Evolutionary conservation across 495 filamentous ascomycete species (phyloP), one percentile per base, ranked within the genome.

Genomic region (Cryomyces minteri): DNA sequence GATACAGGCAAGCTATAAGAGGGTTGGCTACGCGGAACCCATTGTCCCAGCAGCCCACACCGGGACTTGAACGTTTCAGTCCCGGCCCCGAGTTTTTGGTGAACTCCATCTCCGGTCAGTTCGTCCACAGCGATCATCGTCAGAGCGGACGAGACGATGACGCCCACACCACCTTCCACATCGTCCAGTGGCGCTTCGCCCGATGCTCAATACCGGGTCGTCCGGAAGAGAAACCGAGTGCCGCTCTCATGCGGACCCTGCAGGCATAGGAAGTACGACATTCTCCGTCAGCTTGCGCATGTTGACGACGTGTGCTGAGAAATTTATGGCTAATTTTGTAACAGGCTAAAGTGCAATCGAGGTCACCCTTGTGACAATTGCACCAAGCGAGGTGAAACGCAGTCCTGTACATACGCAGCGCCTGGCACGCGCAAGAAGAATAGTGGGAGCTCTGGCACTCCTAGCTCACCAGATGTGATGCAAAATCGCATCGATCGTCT

Each of bases 401-500:
- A 71, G 43, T 83, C 83, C 34, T 99, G 90, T 64, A 82, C 81
- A 48, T 99, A 96, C 69, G 90, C 90, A 32, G 73, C 84, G 48
- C 74, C 80, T 18, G 72, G 73, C 38, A 72, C 67, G 39, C 80
- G 88, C 51, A 85, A 82, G 59, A 92, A 84, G 71, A 77, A 72
- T 55, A 77, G 78, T 55, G 62, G 72, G 45, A 73, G 74, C 47
- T 63, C 69, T 45, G 61, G 64, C 51, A 65, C 74, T 56, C 64
- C 68, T 52, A 66, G 72, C 44, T 69, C 81, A 41, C 76, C 90
- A 30, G 88, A 94, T 71, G 90, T 95, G 61, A 99, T 99, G 90
- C 90, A 99, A 64, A 92, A 88, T 56, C 82, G 90, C 58, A 99
- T 99, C 63, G 86, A 99, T 66, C 79, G 90, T 52, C 64, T 99